Conservation (phyloP, 441 rosid genomes). For the Eutrema salsugineum region DNA sequence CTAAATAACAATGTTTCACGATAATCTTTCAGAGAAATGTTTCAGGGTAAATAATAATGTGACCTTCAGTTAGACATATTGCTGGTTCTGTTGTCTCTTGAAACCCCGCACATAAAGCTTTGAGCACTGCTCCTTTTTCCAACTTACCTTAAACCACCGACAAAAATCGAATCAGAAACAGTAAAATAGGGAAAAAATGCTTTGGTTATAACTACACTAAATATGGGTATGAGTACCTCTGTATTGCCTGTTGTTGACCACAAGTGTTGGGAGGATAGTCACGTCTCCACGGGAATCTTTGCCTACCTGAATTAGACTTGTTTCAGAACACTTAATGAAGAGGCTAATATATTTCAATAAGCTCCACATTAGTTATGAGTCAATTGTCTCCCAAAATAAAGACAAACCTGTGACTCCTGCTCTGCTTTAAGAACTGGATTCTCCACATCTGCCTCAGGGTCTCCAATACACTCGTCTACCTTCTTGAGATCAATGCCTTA, state of each 20-base stretch:
- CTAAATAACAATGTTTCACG: neutral
- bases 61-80: neutral
- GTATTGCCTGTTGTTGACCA: constrained; percentile 9
- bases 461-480: neutral
- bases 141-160: neutral
- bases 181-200: neutral
- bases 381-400: neutral
- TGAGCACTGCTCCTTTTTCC: constrained; percentile 3
- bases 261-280: constrained; percentile 8
- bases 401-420: constrained; percentile 4
- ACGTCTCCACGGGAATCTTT: constrained; percentile 6
- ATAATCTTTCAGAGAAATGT: neutral
- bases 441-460: neutral
- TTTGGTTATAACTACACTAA: neutral
- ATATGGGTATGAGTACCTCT: neutral
- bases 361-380: neutral
- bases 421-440: neutral
- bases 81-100: constrained; percentile 5
- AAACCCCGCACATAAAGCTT: neutral
- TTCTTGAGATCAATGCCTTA: neutral
- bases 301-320: neutral
- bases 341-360: neutral
- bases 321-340: neutral
- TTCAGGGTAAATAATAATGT: too few species aligned
- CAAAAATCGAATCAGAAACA: neutral